Evolutionary conservation across 148 eudicot genomes (phyloP).

Genomic region (Nepenthes mirabilis): DNA sequence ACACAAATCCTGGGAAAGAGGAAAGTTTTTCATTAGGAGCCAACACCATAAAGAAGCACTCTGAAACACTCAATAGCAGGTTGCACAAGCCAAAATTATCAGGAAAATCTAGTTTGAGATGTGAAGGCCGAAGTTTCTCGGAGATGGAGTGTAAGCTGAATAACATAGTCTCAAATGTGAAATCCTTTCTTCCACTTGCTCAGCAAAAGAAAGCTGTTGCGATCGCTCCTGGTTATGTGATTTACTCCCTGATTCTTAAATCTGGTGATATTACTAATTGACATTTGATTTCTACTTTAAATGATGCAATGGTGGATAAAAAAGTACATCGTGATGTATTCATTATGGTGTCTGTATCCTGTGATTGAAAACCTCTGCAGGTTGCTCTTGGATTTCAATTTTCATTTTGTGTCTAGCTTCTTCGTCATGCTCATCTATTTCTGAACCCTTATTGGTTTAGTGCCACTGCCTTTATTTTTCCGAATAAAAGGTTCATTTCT

Average conservation of each 20-base stretch:
- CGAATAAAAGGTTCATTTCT: too few relatives aligned
- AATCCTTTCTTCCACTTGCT: slow-evolving; percentile 77
- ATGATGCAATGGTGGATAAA: too few relatives aligned
- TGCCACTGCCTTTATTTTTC: too few relatives aligned
- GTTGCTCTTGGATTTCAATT: too few relatives aligned
- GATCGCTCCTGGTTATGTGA: slow-evolving; percentile 43
- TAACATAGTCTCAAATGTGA: slow-evolving; percentile 66
- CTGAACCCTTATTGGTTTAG: too few relatives aligned
- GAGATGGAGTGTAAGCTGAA: slow-evolving; percentile 44
- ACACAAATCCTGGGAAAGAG: slow-evolving; percentile 31
- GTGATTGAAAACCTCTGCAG: too few relatives aligned
- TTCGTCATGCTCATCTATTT: too few relatives aligned
- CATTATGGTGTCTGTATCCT: too few relatives aligned
- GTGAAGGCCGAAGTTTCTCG: slow-evolving; percentile 36
- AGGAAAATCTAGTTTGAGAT: slow-evolving; percentile 43
- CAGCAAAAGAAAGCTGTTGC: slow-evolving; percentile 72
- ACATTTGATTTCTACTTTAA: background rate
- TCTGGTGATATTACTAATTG: too few relatives aligned
- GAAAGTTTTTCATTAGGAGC: slow-evolving; percentile 32
- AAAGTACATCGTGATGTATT: too few relatives aligned
- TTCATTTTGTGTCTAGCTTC: too few relatives aligned
- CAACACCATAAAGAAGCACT: slow-evolving; percentile 28
- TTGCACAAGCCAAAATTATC: slow-evolving; percentile 38
- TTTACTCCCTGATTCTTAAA: background rate
- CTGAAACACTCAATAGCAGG: slow-evolving; percentile 31